Conservation (phyloP, 2,329 filamentous ascomycete genomes). For the Botrytis porri region DNA sequence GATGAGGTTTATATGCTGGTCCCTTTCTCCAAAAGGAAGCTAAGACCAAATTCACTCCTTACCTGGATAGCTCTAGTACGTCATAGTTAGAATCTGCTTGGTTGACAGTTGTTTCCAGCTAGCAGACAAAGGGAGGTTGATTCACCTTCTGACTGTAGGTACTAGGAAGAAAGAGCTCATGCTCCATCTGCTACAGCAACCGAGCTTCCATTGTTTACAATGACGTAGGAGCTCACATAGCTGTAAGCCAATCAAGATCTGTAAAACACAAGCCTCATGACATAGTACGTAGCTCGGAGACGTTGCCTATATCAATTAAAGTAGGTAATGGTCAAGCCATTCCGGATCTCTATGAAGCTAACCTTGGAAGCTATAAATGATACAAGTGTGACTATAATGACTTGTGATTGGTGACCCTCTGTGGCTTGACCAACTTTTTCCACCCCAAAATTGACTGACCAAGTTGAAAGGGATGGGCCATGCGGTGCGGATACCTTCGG, state of each 20-base stretch:
- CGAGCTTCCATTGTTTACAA: neutral
- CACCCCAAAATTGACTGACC: neutral
- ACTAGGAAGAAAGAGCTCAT: neutral
- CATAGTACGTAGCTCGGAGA: neutral
- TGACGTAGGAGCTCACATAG: neutral
- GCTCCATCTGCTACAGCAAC: neutral
- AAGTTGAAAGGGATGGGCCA: neutral
- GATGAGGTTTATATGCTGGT: slow-evolving; percentile 16
- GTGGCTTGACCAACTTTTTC: slow-evolving; percentile 12
- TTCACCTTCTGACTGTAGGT: neutral
- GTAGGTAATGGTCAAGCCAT: neutral
- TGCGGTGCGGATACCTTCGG: neutral
- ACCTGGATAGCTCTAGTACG: neutral
- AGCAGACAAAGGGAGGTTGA: neutral
- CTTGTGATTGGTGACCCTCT: neutral
- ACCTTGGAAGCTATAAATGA: neutral
- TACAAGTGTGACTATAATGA: neutral
- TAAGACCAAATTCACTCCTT: neutral
- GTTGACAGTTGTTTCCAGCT: neutral
- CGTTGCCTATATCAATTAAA: neutral
- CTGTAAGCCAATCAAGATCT: neutral
- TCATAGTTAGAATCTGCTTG: neutral
- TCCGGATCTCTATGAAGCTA: neutral
- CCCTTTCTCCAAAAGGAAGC: neutral
- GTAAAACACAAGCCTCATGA: neutral